Evolutionary conservation across 352 stramenopile genomes (phyloP).

Genomic region (Phytophthora meadii): DNA sequence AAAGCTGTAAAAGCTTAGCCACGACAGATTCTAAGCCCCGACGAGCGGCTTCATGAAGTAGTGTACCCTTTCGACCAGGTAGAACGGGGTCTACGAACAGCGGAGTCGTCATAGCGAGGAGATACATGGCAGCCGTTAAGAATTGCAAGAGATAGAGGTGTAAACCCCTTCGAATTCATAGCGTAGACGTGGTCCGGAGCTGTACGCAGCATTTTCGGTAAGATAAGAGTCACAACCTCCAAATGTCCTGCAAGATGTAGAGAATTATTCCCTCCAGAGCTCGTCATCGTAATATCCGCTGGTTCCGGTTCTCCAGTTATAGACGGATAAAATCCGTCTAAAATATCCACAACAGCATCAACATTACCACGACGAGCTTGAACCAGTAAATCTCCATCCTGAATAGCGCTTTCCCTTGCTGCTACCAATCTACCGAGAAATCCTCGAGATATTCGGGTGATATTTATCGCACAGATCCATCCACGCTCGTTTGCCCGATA

Average conservation of each 20-base stretch:
- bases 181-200: constrained; percentile 45
- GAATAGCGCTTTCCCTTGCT: constrained; percentile 27
- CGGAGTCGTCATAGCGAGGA: constrained; percentile 62
- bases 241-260: constrained; percentile 65
- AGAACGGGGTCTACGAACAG: constrained; percentile 37
- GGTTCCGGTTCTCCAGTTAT: constrained; percentile 2
- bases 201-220: constrained; percentile 45
- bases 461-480: constrained; percentile 44
- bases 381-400: constrained; percentile 62
- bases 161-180: constrained; percentile 47
- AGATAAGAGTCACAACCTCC: constrained; percentile 55
- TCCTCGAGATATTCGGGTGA: constrained; percentile 60
- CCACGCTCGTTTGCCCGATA: constrained; percentile 37
- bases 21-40: constrained; percentile 48
- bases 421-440: constrained; percentile 52
- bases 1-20: constrained; percentile 61
- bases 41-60: constrained; percentile 60
- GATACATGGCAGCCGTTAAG: constrained; percentile 49
- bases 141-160: constrained; percentile 60
- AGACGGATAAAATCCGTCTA: constrained; percentile 56
- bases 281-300: constrained; percentile 47
- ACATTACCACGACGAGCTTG: constrained; percentile 60
- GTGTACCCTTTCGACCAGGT: constrained; percentile 37
- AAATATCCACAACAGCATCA: constrained; percentile 60
- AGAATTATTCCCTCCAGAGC: constrained; percentile 46